These are phyloP conservation scores for Lachnellula arida DNA, from an alignment of 2,329 filamentous ascomycete genomes.

Conservation along the genomic window DNA sequence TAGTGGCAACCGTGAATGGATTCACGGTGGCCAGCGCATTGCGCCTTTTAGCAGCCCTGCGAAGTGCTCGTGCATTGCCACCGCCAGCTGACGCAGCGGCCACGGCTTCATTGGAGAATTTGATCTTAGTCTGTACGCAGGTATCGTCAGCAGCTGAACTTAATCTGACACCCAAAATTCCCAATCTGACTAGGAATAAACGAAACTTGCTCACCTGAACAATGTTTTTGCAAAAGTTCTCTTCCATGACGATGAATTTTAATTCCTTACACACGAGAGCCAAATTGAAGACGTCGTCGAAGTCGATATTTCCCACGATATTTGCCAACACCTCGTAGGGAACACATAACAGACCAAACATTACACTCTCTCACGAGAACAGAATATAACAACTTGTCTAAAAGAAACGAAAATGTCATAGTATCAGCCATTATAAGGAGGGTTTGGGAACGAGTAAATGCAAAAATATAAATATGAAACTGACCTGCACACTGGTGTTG, in stretches of 20 bases:
- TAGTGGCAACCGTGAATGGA: constrained; percentile 56
- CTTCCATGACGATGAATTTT: constrained; percentile 24
- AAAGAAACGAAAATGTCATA: background rate
- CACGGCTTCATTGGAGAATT: constrained; percentile 25
- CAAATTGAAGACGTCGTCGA: constrained; percentile 31
- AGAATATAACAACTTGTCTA: background rate
- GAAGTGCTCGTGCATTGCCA: constrained; percentile 48
- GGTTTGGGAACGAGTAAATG: background rate
- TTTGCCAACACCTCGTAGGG: constrained; percentile 31
- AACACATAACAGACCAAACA: constrained; percentile 25
- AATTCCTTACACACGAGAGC: constrained; percentile 24
- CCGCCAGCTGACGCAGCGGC: constrained; percentile 12
- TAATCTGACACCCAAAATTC: constrained; percentile 8
- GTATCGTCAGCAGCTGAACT: constrained; percentile 16
- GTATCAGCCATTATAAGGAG: background rate
- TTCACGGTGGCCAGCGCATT: constrained; percentile 54
- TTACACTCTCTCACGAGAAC: constrained; percentile 13
- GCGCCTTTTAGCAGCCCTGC: constrained; percentile 56
- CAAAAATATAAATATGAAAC: background rate
- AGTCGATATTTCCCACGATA: constrained; percentile 24
- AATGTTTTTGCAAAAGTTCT: constrained; percentile 28
- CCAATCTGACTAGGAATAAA: background rate
- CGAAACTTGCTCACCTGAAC: constrained; percentile 22
- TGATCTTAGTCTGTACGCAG: constrained; percentile 23
- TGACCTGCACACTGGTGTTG: background rate